Evolutionary conservation across 495 filamentous ascomycete genomes (phyloP).

Genomic region (Penicillium odoratum): DNA sequence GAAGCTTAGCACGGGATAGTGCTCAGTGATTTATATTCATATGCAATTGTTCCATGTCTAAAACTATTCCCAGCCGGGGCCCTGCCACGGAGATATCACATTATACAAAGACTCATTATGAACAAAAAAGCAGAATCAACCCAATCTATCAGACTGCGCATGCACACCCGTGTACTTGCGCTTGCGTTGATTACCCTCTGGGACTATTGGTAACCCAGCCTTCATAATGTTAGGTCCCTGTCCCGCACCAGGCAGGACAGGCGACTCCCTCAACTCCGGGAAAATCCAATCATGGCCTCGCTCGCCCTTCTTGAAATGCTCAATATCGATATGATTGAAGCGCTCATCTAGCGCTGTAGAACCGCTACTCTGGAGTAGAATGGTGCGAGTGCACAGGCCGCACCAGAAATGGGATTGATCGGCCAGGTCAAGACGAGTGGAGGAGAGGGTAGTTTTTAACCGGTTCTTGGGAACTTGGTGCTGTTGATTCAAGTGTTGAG

Average conservation of each 20-base stretch:
- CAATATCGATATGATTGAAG: constrained; percentile 79
- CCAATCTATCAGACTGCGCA: constrained; percentile 3
- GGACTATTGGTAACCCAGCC: background rate
- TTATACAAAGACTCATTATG: background rate
- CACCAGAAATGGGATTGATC: constrained; percentile 78
- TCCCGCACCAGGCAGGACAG: background rate
- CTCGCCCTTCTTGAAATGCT: constrained; percentile 64
- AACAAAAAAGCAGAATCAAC: background rate
- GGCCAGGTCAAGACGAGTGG: constrained; percentile 68
- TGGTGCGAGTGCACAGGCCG: constrained; percentile 70
- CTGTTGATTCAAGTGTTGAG: constrained; percentile 60
- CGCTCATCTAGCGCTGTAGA: constrained; percentile 69
- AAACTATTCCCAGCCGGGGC: background rate
- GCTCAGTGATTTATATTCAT: background rate
- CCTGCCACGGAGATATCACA: background rate
- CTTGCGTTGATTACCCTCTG: constrained; percentile 24
- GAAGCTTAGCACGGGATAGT: background rate
- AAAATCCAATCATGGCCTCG: constrained; percentile 52
- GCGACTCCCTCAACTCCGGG: constrained; percentile 3
- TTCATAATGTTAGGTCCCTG: background rate
- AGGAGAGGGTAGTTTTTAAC: constrained; percentile 5
- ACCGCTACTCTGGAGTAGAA: constrained; percentile 55
- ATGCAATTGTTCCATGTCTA: background rate
- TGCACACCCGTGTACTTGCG: constrained; percentile 21
- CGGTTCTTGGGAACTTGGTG: constrained; percentile 12